Evolutionary conservation across 31 red algal species (phyloP), one percentile per base, ranked within the genome.

Genomic region (Odonthalia washingtoniensis): DNA sequence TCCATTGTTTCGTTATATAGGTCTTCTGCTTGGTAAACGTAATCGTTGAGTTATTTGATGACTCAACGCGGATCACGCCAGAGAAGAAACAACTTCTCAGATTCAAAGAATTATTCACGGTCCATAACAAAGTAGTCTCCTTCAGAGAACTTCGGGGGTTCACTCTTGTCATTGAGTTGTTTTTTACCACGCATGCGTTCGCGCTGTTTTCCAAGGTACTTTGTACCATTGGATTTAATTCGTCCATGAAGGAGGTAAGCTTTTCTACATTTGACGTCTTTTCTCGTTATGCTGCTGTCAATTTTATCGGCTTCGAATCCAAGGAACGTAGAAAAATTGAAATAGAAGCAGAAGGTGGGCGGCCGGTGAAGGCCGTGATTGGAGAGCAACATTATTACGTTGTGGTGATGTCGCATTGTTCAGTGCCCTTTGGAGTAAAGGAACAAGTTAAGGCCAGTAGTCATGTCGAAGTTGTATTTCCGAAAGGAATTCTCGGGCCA

Each of bases 21-120:
- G 34, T 86, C 70, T 17, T 86, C 68, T 18, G 74, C 69, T 74
- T 52, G 68, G 42, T 86, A 86, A 32, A 75, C 24, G 68, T 75
- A 61, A 31, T 86, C 66, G 82, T 73, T 75, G 3, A 86, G 36
- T 28, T 33, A 65, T 61, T 75, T 73, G 45, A 75, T 74, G 27
- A 86, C 39, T 0, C 34, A 5, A 33, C 40, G 82, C 4, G 82
- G 69, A 31, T 68, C 67, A 34, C 1, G 68, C 82, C 82, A 86
- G 4, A 40, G 66, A 6, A 75, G 57, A 0, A 31, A 34, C 0
- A 86, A 39, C 44, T 86, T 86, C 5, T 73, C 66, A 26, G 42
- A 65, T 12, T 35, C 39, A 39, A 45, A 27, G 0, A 53, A 61
- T 33, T 86, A 65, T 16, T 40, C 37, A 31, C 70, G 32, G 39